Evolutionary conservation across 202 grass and related monocot species (phyloP).

Genomic region (Dendrocalamus latiflorus): DNA sequence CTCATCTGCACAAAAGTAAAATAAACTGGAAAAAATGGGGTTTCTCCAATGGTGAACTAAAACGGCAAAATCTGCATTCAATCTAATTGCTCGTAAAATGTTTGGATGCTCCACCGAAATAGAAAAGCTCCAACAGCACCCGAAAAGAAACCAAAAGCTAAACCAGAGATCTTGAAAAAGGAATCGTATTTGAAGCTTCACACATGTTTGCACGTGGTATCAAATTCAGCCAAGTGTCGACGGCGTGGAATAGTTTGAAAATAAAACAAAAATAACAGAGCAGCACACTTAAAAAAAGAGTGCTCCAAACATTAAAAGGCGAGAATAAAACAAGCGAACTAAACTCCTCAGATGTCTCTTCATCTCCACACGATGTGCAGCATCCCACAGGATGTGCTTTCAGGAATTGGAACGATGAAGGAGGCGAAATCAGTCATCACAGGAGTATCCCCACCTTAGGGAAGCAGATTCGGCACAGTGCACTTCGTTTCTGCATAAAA

Average conservation of each 20-base stretch:
- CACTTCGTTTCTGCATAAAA: not conserved
- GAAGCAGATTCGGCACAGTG: not conserved
- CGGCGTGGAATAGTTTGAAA: not conserved
- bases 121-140: not conserved
- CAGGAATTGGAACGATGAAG: constrained; percentile 46
- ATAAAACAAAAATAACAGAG: too few species aligned
- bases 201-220: not conserved
- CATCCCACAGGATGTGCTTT: constrained; percentile 20
- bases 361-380: constrained; percentile 10
- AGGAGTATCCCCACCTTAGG: not conserved
- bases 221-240: not conserved
- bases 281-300: too few species aligned
- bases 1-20: constrained; percentile 35
- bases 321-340: too few species aligned
- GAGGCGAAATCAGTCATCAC: constrained; percentile 23
- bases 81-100: not conserved
- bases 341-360: too few species aligned
- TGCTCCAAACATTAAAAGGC: too few species aligned
- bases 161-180: not conserved
- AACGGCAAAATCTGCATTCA: not conserved
- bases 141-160: not conserved
- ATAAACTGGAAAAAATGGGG: not conserved
- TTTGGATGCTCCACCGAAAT: not conserved
- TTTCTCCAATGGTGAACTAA: too few species aligned
- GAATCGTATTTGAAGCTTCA: not conserved